Base-by-base conservation (phyloP, 2,329 filamentous ascomycete species). In the Colletotrichum zoysiae region DNA sequence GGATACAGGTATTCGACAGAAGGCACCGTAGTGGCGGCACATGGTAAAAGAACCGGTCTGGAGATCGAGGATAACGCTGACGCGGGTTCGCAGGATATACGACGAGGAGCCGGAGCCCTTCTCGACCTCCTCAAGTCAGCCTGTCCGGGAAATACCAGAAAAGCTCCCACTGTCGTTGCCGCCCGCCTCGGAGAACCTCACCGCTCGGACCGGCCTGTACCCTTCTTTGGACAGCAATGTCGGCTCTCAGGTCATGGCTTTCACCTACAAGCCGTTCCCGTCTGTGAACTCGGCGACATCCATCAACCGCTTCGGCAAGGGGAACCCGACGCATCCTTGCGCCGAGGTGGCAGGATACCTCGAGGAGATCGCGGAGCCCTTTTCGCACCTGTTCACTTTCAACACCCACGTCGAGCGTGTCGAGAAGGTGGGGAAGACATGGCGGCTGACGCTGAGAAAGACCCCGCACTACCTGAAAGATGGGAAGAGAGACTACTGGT, bases 141-240 rank as follows among this genome's bases (percentile, higher is more conserved):
- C 79, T 23, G 83, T 84, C 0, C 61, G 88, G 14, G 59, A 76
- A 0, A 79, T 86, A 3, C 86, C 86, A 0, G 46, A 77, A 3
- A 73, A 78, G 7, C 76, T 88, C 1, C 87, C 86, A 0, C 74
- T 73, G 18, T 78, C 3, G 76, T 79, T 1, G 79, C 82, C 65
- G 82, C 81, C 0, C 78, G 81, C 0, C 78, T 81, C 81, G 8
- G 77, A 79, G 26, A 74, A 74, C 6, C 59, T 79, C 42, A 81
- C 76, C 82, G 67, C 67, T 1, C 35, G 62, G 67, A 80, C 61
- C 73, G 74, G 23, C 75, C 80, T 26, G 81, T 85, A 71, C 78
- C 82, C 55, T 82, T 86, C 16, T 87, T 78, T 91, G 42, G 86
- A 90, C 74, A 90, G 86, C 40, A 90, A 90, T 74, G 86, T 90